Evolutionary conservation across 306 rosid species (phyloP).

Genomic region (Vachellia pachyceras): DNA sequence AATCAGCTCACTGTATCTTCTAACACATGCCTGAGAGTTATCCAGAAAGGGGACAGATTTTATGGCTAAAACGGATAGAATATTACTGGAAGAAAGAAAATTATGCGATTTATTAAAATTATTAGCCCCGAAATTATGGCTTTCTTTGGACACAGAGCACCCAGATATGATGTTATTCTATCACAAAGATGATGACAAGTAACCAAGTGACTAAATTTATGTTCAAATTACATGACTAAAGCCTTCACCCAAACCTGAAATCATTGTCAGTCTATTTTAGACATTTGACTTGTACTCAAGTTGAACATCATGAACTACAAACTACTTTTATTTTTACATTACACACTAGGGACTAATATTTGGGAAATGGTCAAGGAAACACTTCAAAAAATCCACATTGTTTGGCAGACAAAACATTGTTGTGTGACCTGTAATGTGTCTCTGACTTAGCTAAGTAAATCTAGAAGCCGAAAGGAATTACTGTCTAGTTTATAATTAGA

Average conservation of each 20-base stretch:
- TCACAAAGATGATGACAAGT: background rate
- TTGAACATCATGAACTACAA: conserved; percentile 18
- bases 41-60: conserved; percentile 8
- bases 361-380: conserved; percentile 13
- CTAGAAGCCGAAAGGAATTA: conserved; percentile 15
- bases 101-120: background rate
- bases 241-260: conserved; percentile 21
- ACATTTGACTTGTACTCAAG: conserved; percentile 15
- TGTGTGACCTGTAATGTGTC: conserved; percentile 3
- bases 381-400: background rate
- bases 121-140: conserved; percentile 8
- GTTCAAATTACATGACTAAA: conserved; percentile 1
- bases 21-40: background rate
- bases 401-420: conserved; percentile 24
- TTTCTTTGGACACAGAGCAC: background rate
- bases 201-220: background rate
- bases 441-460: conserved; percentile 8
- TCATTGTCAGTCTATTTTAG: conserved; percentile 5
- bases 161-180: background rate
- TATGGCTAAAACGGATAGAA: conserved; percentile 14
- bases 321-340: conserved; percentile 2
- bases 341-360: background rate
- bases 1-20: conserved; percentile 25
- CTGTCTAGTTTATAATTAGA: conserved; percentile 7
- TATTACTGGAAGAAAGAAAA: conserved; percentile 7